Percentiles rank a stretch among this genome's conserved stretches.
These are phyloP conservation scores for Sphaerulina populicola DNA, from an alignment of 2,329 filamentous ascomycete genomes.

Conservation along the genomic window DNA sequence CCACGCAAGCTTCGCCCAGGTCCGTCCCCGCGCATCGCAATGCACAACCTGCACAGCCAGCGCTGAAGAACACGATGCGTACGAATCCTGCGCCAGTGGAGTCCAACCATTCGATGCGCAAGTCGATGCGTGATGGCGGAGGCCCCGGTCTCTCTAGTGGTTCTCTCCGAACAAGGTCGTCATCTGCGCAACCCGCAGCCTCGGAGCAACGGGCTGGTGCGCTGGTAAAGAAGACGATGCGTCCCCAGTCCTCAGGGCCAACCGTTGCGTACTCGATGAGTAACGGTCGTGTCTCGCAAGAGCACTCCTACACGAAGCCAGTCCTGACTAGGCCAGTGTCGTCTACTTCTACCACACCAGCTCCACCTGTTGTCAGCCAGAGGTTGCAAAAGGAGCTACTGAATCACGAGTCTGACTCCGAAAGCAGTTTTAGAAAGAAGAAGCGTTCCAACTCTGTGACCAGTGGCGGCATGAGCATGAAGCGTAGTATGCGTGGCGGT, in stretches of 20 bases:
- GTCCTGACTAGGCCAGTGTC: conserved; percentile 4
- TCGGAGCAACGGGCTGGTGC: conserved; percentile 7
- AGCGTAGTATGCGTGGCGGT: conserved; percentile 60
- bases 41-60: conserved; percentile 34
- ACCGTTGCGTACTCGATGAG: conserved; percentile 10
- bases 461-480: conserved; percentile 43
- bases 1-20: conserved; percentile 7
- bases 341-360: conserved; percentile 3
- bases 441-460: conserved; percentile 29
- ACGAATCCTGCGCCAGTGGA: conserved; percentile 19
- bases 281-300: conserved; percentile 10
- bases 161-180: conserved; percentile 24
- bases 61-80: conserved; percentile 37
- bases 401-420: conserved; percentile 41
- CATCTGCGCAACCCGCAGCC: conserved; percentile 17
- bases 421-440: conserved; percentile 70
- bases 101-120: conserved; percentile 30
- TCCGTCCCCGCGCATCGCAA: conserved; percentile 16
- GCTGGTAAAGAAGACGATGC: conserved; percentile 17
- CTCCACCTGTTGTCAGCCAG: conserved; percentile 15
- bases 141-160: conserved; percentile 23
- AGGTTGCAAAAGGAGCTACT: conserved; percentile 24
- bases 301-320: conserved; percentile 8
- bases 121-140: conserved; percentile 35
- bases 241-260: conserved; percentile 12